Conservation (phyloP, 1,139 yeast species). For the Magnusiomyces fungicola region DNA sequence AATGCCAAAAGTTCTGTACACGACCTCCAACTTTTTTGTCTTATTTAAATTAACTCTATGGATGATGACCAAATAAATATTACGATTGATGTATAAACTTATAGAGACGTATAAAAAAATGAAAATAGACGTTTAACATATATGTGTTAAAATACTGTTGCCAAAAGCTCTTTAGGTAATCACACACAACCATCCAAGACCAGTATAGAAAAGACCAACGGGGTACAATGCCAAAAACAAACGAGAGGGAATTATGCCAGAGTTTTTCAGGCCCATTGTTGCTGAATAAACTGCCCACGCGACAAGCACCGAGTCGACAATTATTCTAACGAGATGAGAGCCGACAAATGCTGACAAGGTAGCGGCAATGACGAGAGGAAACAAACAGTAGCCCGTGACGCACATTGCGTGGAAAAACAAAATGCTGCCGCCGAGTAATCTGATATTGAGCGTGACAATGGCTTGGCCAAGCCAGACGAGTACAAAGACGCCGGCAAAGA, state of each 20-base stretch:
- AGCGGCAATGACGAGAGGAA: conserved; percentile 67
- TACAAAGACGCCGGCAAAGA: conserved; percentile 59
- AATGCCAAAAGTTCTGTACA: no score
- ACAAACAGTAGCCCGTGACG: conserved; percentile 74
- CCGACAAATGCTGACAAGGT: conserved; percentile 49
- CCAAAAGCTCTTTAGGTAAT: conserved; percentile 49
- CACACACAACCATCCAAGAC: conserved; percentile 72
- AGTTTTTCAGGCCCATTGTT: conserved; percentile 54
- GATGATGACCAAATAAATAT: no score
- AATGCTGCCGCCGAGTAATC: conserved; percentile 65
- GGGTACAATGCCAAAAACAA: conserved; percentile 73
- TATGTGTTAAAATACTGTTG: no score
- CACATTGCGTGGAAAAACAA: conserved; percentile 73
- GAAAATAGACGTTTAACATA: no score
- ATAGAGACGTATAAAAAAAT: no score
- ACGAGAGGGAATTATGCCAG: conserved; percentile 64
- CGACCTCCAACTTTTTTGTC: no score
- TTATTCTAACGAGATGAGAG: conserved; percentile 49
- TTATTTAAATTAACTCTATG: no score
- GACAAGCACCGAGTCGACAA: conserved; percentile 46
- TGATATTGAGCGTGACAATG: conserved; percentile 57
- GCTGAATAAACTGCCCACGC: conserved; percentile 73
- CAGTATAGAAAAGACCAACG: conserved; percentile 64
- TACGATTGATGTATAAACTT: no score
- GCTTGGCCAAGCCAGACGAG: conserved; percentile 51